These are phyloP conservation scores for Fusarium tricinctum DNA, from an alignment of 2,329 filamentous ascomycete genomes.

Conservation along the genomic window DNA sequence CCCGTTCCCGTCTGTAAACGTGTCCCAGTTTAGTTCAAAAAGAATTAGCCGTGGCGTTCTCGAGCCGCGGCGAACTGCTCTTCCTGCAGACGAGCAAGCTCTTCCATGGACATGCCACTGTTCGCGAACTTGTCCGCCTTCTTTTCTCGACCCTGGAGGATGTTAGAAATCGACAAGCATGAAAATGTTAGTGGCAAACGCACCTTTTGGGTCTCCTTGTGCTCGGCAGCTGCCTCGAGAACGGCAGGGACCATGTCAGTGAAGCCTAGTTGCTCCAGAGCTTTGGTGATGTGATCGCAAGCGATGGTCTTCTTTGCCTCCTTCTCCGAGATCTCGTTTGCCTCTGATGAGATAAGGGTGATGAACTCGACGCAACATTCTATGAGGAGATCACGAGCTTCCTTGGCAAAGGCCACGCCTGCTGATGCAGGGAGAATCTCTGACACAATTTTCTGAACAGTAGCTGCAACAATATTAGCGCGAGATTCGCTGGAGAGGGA, in stretches of 20 bases:
- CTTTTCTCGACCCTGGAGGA: constrained; percentile 85
- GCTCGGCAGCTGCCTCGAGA: constrained; percentile 86
- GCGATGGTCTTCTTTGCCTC: constrained; percentile 99
- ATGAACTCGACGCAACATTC: constrained; percentile 99
- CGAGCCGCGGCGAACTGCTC: constrained; percentile 87
- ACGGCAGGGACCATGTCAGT: constrained; percentile 92
- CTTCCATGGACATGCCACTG: constrained; percentile 91
- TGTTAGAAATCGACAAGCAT: constrained; percentile 57
- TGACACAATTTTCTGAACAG: constrained; percentile 87
- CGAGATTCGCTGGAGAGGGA: not conserved
- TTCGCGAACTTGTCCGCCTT: constrained; percentile 98
- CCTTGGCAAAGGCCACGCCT: constrained; percentile 91
- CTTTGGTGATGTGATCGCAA: constrained; percentile 96
- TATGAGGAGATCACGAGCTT: constrained; percentile 93
- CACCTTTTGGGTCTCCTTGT: constrained; percentile 94
- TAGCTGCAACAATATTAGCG: constrained; percentile 63
- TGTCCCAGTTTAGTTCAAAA: constrained; percentile 10
- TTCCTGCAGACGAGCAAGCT: constrained; percentile 89
- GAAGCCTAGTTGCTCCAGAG: constrained; percentile 92
- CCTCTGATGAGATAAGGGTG: constrained; percentile 97
- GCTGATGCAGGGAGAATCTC: constrained; percentile 86
- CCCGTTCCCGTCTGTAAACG: constrained; percentile 28
- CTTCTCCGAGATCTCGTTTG: constrained; percentile 98
- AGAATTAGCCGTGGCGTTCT: constrained; percentile 54
- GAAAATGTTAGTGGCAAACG: constrained; percentile 49